phyloP scores from a whole-genome alignment of 2,329 filamentous ascomycete species.

The Aspergillus viridinutans region DNA sequence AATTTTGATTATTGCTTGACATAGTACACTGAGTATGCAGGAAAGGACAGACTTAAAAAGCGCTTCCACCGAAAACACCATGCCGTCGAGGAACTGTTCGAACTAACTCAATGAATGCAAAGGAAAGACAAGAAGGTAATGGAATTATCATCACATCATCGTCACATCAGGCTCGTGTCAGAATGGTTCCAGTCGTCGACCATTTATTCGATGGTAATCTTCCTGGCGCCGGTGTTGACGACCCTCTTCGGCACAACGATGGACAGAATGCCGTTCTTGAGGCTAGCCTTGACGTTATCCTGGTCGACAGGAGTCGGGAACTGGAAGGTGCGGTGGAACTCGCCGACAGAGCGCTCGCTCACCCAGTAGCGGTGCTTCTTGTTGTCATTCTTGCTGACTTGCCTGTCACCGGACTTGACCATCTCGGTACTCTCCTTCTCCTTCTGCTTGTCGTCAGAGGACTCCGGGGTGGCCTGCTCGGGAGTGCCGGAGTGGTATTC shows the following conservation, averaged over 20 bases:
- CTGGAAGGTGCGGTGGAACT: constrained; percentile 56
- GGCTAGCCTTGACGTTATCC: constrained; percentile 56
- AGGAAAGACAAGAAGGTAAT: not conserved
- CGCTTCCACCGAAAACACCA: too few species aligned
- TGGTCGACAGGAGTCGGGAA: constrained; percentile 58
- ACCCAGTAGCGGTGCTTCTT: constrained; percentile 53
- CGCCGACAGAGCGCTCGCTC: constrained; percentile 55
- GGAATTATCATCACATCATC: not conserved
- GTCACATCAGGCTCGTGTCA: constrained; percentile 4
- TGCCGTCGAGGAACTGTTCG: too few species aligned
- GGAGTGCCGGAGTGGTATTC: constrained; percentile 33
- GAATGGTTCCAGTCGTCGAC: not conserved
- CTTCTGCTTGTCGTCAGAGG: constrained; percentile 22
- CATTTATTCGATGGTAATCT: constrained; percentile 54
- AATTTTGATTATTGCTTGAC: not conserved
- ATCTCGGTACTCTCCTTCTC: constrained; percentile 17
- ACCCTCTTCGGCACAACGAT: constrained; percentile 55
- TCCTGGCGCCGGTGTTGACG: constrained; percentile 44
- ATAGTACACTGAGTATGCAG: not conserved
- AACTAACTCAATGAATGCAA: not conserved
- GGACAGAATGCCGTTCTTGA: constrained; percentile 58
- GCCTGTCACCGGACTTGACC: constrained; percentile 27
- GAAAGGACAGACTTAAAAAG: not conserved
- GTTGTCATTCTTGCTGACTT: constrained; percentile 12
- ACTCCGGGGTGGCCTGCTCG: constrained; percentile 46